These are phyloP conservation scores for Nakazawaea holstii DNA, from an alignment of 805 yeast genomes.

Conservation along the genomic window DNA sequence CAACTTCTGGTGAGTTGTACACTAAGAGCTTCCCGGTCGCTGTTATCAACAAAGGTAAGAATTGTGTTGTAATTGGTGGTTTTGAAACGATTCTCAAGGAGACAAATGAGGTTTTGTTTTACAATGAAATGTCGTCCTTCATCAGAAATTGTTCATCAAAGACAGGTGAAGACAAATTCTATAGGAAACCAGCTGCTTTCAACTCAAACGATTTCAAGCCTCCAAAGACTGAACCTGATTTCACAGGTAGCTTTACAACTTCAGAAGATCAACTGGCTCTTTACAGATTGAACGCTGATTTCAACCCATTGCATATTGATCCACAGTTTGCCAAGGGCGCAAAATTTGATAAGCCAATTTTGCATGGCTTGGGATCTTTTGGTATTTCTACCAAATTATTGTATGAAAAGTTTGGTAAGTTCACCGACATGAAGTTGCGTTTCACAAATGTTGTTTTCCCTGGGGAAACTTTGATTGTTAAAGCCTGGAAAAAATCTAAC, in stretches of 20 bases:
- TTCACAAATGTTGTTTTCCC: slow-evolving; percentile 92
- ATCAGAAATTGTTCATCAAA: slow-evolving; percentile 67
- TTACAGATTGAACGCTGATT: slow-evolving; percentile 90
- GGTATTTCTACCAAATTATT: slow-evolving; percentile 78
- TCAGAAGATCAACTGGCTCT: slow-evolving; percentile 75
- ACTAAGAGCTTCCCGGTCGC: slow-evolving; percentile 68
- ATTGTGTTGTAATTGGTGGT: slow-evolving; percentile 73
- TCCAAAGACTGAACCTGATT: slow-evolving; percentile 65
- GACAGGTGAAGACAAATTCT: slow-evolving; percentile 42
- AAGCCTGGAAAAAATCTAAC: slow-evolving; percentile 77
- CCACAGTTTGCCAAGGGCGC: slow-evolving; percentile 87
- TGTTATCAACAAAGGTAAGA: slow-evolving; percentile 78
- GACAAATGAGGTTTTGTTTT: slow-evolving; percentile 66
- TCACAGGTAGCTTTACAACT: slow-evolving; percentile 52
- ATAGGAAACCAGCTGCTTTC: slow-evolving; percentile 47
- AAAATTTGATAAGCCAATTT: slow-evolving; percentile 77
- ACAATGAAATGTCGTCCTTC: slow-evolving; percentile 81
- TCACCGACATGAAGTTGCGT: slow-evolving; percentile 82
- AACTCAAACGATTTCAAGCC: slow-evolving; percentile 59
- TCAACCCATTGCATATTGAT: slow-evolving; percentile 93
- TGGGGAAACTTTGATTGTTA: slow-evolving; percentile 78
- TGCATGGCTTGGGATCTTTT: slow-evolving; percentile 87
- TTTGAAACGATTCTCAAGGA: slow-evolving; percentile 61
- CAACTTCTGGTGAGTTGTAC: slow-evolving; percentile 57
- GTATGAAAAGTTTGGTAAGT: slow-evolving; percentile 74